Base-by-base conservation (phyloP, 1,284 basidiomycete genomes). In the Tranzscheliella williamsii region DNA sequence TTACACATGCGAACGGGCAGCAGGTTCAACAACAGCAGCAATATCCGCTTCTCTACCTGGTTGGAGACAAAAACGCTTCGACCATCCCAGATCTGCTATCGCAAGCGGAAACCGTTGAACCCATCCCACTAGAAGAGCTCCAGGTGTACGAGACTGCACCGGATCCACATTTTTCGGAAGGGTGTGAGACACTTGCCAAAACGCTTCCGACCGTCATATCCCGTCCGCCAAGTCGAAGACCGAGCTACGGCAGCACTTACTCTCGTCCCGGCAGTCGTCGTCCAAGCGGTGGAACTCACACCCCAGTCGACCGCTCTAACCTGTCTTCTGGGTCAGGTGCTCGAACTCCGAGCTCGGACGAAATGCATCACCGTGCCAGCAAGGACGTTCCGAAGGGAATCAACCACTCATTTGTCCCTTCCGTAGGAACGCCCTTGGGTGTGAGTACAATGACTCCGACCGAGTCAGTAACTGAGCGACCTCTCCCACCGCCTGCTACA, bases 51-150 rank as follows among this genome's bases (percentile, higher is more conserved):
- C 67, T 76, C 15, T 58, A 71, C 34, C 53, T 76, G n/a, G 60
- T 68, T 13, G 73, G 73, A 23, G 70, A 74, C 51, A 76, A 74
- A 54, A 64, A 65, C 30, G 55, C 61, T 1, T 46, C 58, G 17
- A 58, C 58, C 5, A 52, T 76, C 7, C 61, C 56, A 15, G 55
- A 70, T 20, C 51, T 66, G 29, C 56, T 76, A 4, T 47, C 48
- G 5, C 41, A 48, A 24, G 47, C 52, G 1, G 22, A 38, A 6
- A 52, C 55, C 4, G 37, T 30, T 2, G 65, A 58, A 3, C 63
- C 60, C 4, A 48, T 71, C 23, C 57, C 54, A 1, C 42, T 62
- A 8, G 64, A 74, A 32, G 51, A 61, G 30, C 47, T 71, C 11
- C 54, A 61, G 13, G 73, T 76, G 16, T 76, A 76, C 51, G 63